phyloP scores from a whole-genome alignment of 306 rosid species.

The Erythrophleum fordii region DNA sequence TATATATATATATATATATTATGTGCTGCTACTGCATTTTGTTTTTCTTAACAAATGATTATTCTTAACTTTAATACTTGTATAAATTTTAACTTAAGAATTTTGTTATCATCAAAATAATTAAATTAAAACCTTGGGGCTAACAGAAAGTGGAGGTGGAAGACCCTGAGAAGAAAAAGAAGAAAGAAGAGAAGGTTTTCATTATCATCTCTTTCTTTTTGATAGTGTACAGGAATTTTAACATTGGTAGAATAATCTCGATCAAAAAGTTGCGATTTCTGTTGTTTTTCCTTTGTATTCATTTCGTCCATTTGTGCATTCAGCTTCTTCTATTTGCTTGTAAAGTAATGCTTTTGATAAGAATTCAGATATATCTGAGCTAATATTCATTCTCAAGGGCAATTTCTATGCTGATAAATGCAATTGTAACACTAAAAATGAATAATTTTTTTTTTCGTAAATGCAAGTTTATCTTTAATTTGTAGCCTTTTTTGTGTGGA shows the following conservation, averaged over 20 bases:
- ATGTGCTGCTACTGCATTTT: too few species aligned
- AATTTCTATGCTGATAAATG: not conserved
- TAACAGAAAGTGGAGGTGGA: slow-evolving; percentile 55
- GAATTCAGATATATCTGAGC: not conserved
- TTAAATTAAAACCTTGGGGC: too few species aligned
- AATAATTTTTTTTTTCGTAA: not conserved
- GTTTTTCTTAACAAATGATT: too few species aligned
- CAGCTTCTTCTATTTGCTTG: not conserved
- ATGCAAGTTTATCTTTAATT: not conserved
- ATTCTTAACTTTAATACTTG: too few species aligned
- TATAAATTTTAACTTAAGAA: too few species aligned
- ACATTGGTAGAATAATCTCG: not conserved
- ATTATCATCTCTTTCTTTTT: not conserved
- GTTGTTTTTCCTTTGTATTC: not conserved
- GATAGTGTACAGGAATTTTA: not conserved
- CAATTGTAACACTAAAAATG: not conserved
- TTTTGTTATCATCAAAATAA: too few species aligned
- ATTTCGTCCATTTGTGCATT: not conserved
- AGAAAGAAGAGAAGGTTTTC: slow-evolving; percentile 86
- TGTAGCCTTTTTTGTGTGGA: not conserved
- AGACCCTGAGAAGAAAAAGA: slow-evolving; percentile 94
- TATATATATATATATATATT: too few species aligned
- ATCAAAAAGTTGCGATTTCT: not conserved
- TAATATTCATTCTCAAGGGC: not conserved
- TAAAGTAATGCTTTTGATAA: not conserved